These are phyloP conservation scores for Saprolegnia diclina DNA, from an alignment of 352 stramenopile species.

Conservation along the genomic window DNA sequence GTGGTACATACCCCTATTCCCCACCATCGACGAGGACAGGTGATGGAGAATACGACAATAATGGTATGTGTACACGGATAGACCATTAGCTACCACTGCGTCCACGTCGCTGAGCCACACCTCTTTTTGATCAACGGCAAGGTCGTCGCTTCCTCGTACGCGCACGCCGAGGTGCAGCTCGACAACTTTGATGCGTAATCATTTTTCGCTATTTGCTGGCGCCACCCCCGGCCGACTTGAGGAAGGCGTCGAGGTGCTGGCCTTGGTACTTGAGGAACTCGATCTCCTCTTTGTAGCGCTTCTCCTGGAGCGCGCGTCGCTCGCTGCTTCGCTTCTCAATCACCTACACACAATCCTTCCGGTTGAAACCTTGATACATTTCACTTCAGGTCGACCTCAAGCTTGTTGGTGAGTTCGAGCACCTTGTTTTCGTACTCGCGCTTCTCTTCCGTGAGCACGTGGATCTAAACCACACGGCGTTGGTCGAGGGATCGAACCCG, in stretches of 20 bases:
- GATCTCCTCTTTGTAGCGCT: conserved; percentile 91
- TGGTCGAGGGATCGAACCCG: no score
- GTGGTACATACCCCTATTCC: background rate
- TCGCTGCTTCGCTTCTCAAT: conserved; percentile 89
- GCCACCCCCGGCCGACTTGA: conserved; percentile 81
- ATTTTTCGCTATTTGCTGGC: conserved; percentile 13
- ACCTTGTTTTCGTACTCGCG: conserved; percentile 64
- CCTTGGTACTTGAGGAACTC: conserved; percentile 95
- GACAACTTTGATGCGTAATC: conserved; percentile 28
- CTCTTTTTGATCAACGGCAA: conserved; percentile 26
- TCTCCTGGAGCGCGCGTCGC: conserved; percentile 85
- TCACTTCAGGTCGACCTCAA: conserved; percentile 42
- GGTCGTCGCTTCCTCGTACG: conserved; percentile 23
- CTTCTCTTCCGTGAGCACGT: conserved; percentile 29
- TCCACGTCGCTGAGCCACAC: conserved; percentile 25
- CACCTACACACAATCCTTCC: conserved; percentile 34
- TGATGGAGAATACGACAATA: background rate
- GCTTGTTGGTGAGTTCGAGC: conserved; percentile 84
- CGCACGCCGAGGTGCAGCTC: conserved; percentile 20
- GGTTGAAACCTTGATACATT: background rate
- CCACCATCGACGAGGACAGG: no score
- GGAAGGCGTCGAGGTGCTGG: conserved; percentile 92
- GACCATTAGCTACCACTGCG: conserved; percentile 17
- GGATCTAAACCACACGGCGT: no score
- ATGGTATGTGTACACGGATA: background rate